These are phyloP conservation scores for Meyerozyma carpophila DNA, from an alignment of 1,139 yeast genomes.

Conservation along the genomic window DNA sequence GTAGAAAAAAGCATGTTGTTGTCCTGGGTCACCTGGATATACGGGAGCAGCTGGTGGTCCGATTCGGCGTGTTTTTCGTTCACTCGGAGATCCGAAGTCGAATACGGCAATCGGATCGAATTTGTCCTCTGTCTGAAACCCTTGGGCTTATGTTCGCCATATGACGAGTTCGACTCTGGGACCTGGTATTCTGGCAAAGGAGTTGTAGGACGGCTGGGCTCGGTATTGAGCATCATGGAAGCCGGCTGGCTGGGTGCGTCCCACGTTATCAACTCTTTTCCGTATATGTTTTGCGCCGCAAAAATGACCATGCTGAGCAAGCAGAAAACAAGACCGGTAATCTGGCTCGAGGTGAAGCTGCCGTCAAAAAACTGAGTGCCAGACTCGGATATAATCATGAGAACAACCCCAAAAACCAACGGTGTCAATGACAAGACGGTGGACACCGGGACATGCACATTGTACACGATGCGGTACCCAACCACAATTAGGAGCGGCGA, in stretches of 20 bases:
- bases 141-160: constrained; percentile 4
- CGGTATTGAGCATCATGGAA: constrained; percentile 24
- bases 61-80: constrained; percentile 19
- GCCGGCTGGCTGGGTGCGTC: constrained; percentile 20
- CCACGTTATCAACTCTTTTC: constrained; percentile 38
- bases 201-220: constrained; percentile 14
- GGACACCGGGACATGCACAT: constrained; percentile 25
- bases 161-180: constrained; percentile 4
- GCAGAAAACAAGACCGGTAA: constrained; percentile 28
- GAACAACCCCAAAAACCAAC: constrained; percentile 32
- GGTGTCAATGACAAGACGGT: constrained; percentile 35
- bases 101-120: constrained; percentile 26
- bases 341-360: constrained; percentile 15
- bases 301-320: constrained; percentile 28
- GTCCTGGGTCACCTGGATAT: constrained; percentile 14
- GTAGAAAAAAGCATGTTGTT: constrained; percentile 14
- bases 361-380: constrained; percentile 3
- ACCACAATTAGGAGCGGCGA: constrained; percentile 33
- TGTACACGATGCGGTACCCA: constrained; percentile 30
- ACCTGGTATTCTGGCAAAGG: constrained; percentile 4
- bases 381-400: constrained; percentile 30
- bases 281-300: constrained; percentile 39
- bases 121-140: constrained; percentile 22
- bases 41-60: constrained; percentile 5
- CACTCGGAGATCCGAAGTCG: constrained; percentile 28